Conservation (phyloP, 2,329 filamentous ascomycete genomes). For the Talaromyces rugulosus region DNA sequence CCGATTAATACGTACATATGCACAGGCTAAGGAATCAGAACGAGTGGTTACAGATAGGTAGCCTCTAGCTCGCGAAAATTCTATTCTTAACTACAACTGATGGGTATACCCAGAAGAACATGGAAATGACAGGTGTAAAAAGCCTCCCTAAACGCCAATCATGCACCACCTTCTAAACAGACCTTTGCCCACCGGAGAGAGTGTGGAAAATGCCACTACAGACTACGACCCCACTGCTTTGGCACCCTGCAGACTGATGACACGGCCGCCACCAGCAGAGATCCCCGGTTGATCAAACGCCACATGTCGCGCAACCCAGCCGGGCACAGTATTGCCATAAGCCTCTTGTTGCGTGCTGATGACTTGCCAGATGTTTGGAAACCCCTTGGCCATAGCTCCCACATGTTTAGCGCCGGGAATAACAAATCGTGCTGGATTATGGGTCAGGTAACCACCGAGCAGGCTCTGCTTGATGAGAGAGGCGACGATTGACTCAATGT, state of each 20-base stretch:
- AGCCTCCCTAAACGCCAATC: neutral
- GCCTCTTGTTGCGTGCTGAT: slow-evolving; percentile 58
- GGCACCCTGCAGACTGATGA: slow-evolving; percentile 55
- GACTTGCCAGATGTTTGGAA: slow-evolving; percentile 69
- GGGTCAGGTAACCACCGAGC: slow-evolving; percentile 78
- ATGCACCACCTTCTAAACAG: neutral
- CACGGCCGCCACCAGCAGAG: slow-evolving; percentile 44
- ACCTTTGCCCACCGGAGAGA: too few relatives aligned
- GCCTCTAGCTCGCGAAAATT: neutral
- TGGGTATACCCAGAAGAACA: neutral
- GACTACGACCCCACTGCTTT: slow-evolving; percentile 45
- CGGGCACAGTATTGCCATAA: slow-evolving; percentile 61
- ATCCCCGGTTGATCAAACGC: neutral
- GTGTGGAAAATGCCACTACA: neutral
- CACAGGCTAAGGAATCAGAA: neutral
- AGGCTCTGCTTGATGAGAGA: slow-evolving; percentile 76
- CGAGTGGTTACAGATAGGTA: neutral
- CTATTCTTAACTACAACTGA: neutral
- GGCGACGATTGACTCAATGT: slow-evolving; percentile 73
- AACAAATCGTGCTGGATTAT: slow-evolving; percentile 71
- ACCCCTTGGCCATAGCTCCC: slow-evolving; percentile 47
- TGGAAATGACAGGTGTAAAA: neutral
- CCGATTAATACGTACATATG: neutral
- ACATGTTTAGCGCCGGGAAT: slow-evolving; percentile 63
- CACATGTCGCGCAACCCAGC: slow-evolving; percentile 57